Conservation (phyloP, 208 protist species). For the Balamuthia mandrillaris region DNA sequence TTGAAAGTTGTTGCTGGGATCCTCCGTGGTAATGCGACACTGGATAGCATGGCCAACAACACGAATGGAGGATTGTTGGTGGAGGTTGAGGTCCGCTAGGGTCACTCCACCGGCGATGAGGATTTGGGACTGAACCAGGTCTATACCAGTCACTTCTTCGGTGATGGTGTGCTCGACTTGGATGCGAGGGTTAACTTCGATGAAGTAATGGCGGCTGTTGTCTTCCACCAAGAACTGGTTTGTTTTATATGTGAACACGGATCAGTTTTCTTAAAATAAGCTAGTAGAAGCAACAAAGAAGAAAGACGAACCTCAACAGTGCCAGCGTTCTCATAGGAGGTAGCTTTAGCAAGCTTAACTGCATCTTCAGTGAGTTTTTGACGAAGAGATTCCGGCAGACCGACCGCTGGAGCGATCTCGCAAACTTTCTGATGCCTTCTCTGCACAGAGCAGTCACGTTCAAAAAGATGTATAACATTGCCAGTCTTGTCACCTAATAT, state of each 20-base stretch:
- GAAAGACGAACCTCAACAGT: constrained; percentile 97
- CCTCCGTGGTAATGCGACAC: constrained; percentile 72
- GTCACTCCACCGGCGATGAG: constrained; percentile 62
- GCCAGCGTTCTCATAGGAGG: constrained; percentile 87
- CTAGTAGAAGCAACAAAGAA: no score
- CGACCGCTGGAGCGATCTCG: constrained; percentile 57
- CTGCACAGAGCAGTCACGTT: constrained; percentile 93
- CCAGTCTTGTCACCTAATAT: constrained; percentile 86
- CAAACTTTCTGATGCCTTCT: constrained; percentile 91
- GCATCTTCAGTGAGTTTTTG: constrained; percentile 79
- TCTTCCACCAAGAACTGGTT: no score
- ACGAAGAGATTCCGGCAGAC: constrained; percentile 47
- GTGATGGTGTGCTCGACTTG: constrained; percentile 83
- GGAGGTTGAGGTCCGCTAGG: constrained; percentile 56
- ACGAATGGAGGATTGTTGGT: constrained; percentile 9
- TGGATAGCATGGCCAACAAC: constrained; percentile 59
- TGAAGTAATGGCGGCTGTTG: constrained; percentile 89
- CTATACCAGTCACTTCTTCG: constrained; percentile 78
- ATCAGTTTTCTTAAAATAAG: no score
- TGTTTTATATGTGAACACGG: no score
- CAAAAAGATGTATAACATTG: constrained; percentile 86
- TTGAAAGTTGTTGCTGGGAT: constrained; percentile 62
- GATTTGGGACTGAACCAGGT: constrained; percentile 76
- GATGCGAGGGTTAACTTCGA: constrained; percentile 98
- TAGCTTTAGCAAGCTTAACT: constrained; percentile 75